Base-by-base conservation (phyloP, 179 eudicot species). In the Amaranthus tricolor region DNA sequence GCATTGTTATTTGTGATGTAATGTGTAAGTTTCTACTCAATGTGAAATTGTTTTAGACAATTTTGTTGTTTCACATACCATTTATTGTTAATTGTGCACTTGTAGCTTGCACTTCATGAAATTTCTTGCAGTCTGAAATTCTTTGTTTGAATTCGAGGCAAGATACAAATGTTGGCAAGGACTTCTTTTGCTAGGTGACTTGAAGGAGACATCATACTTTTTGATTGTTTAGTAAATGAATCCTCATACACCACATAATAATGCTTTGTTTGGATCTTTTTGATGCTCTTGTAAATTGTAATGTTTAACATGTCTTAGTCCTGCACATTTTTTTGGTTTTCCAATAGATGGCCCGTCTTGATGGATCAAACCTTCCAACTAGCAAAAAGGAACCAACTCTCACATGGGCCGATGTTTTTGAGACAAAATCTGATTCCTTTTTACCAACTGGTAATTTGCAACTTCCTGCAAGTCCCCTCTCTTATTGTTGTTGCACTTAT, bases 401-500 rank as follows among this genome's bases (percentile, higher is more conserved):
- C 53, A 65, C 88, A 62, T 95, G 99, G 99, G 89, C 99, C 57
- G 86, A 93, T 85, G 98, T 95, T 57, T 57, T 80, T 57, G 91
- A 89, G 80, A 87, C 79, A 81, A 88, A 74, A 77, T 58, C 79
- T 49, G 74, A 69, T 76, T 54, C 80, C 13, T 14, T 16, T 55
- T 55, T 55, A 55, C 58, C 16, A 11, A 55, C 15, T 55, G 15
- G 16, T 11, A 55, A 55, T 55, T 15, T 6, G n/a, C 31, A 24
- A 24, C 31, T 24, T 24, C 31, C 31, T 24, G 31, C 31, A 0
- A 24, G 31, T 24, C 31, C 31, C 31, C 31, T 24, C 31, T 24
- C 31, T 24, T 24, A 2, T 24, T 2, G 31, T 24, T 24, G 31
- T 24, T 24, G 31, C 31, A 2, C 31, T 24, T 24, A 24, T 24